Percentiles rank a stretch among this genome's conserved stretches.
phyloP scores from a whole-genome alignment of 2,329 filamentous ascomycete species.

The Colletotrichum sp. region DNA sequence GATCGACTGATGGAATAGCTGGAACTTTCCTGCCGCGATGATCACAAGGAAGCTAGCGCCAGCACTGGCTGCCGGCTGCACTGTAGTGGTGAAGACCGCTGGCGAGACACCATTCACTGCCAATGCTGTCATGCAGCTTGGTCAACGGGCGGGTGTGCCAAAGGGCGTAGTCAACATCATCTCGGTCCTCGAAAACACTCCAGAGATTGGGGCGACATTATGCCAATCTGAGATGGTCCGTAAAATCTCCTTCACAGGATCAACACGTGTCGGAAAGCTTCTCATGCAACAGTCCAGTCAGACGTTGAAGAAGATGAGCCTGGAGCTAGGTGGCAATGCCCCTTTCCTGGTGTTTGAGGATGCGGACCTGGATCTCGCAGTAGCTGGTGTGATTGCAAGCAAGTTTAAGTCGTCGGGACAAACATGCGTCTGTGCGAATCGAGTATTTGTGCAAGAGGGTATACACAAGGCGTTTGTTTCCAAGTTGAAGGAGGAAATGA shows the following conservation, averaged over 20 bases:
- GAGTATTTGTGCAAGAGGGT: conserved; percentile 78
- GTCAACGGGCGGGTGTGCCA: conserved; percentile 85
- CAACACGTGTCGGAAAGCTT: conserved; percentile 68
- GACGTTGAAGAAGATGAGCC: conserved; percentile 82
- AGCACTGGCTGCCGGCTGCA: conserved; percentile 91
- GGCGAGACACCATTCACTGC: conserved; percentile 92
- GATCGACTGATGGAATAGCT: conserved; percentile 45
- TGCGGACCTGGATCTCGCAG: conserved; percentile 84
- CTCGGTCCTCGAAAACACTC: conserved; percentile 79
- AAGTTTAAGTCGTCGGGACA: conserved; percentile 97
- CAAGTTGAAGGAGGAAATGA: conserved; percentile 74
- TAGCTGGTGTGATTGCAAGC: conserved; percentile 79
- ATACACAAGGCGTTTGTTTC: conserved; percentile 78
- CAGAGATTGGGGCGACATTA: conserved; percentile 76
- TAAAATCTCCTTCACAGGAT: conserved; percentile 96
- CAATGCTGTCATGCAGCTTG: conserved; percentile 85
- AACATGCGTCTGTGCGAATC: conserved; percentile 91
- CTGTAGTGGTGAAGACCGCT: conserved; percentile 89
- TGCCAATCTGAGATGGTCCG: conserved; percentile 79
- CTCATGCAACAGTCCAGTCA: conserved; percentile 89
- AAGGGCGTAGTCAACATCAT: conserved; percentile 91
- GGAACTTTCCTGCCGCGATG: conserved; percentile 87
- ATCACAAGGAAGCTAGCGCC: conserved; percentile 74
- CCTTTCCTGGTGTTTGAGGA: conserved; percentile 98
- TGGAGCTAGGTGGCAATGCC: conserved; percentile 93